A percentile compares a stretch with the other conserved stretches of the same genome.
Evolutionary conservation across 305 asterid species (phyloP).

Genomic region (Solanum hybrid): DNA sequence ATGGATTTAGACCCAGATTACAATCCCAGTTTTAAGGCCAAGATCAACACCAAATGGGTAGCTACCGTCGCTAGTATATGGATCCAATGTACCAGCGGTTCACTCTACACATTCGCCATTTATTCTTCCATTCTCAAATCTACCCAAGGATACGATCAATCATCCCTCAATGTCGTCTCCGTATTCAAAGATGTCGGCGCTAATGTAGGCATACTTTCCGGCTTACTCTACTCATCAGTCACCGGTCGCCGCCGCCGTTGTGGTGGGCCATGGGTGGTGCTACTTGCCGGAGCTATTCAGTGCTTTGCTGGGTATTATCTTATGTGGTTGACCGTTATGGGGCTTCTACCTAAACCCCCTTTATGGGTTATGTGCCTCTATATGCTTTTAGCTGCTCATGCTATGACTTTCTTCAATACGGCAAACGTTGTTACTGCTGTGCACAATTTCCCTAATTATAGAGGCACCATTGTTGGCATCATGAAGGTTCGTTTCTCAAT

Average conservation of each 20-base stretch:
- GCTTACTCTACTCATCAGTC: constrained; percentile 41
- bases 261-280: constrained; percentile 58
- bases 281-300: constrained; percentile 54
- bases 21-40: constrained; percentile 47
- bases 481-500: constrained; percentile 53
- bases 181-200: constrained; percentile 56
- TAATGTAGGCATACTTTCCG: constrained; percentile 47
- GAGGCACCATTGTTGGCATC: constrained; percentile 83
- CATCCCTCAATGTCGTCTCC: constrained; percentile 43
- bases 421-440: constrained; percentile 83
- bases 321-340: constrained; percentile 71
- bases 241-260: constrained; percentile 4
- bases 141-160: constrained; percentile 20
- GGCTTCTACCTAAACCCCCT: constrained; percentile 41
- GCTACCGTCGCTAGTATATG: constrained; percentile 49
- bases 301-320: constrained; percentile 69
- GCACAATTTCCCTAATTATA: constrained; percentile 54
- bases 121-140: constrained; percentile 42
- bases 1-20: constrained; percentile 38
- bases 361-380: constrained; percentile 48
- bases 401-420: constrained; percentile 71
- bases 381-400: constrained; percentile 69
- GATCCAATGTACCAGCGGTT: constrained; percentile 66
- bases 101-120: constrained; percentile 67
- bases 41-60: constrained; percentile 50